Evolutionary conservation across 371 early-diverging fungal species (phyloP).

Genomic region (Mucor velutinosus): DNA sequence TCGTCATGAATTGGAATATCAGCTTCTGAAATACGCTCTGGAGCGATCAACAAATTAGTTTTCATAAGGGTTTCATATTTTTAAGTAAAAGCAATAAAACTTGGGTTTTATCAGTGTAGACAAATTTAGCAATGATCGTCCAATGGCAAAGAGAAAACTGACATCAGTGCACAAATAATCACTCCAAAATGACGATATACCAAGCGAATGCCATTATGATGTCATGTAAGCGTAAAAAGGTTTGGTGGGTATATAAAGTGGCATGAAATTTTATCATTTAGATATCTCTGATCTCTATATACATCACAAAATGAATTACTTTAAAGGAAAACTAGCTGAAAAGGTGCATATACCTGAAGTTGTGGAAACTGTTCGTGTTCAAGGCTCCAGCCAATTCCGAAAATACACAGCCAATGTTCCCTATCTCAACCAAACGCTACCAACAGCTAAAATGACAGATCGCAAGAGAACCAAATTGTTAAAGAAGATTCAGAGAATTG

Average conservation of each 20-base stretch:
- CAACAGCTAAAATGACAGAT: slow-evolving; percentile 24
- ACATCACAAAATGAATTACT: slow-evolving; percentile 24
- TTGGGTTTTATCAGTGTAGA: background rate
- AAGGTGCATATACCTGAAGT: slow-evolving; percentile 24
- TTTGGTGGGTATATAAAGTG: background rate
- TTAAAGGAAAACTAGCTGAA: slow-evolving; percentile 29
- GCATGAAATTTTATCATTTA: background rate
- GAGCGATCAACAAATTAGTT: background rate
- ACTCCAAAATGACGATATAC: background rate
- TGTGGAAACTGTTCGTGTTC: slow-evolving; percentile 24
- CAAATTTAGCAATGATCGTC: background rate
- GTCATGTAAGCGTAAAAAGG: background rate
- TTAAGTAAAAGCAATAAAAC: background rate
- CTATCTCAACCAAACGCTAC: slow-evolving; percentile 34
- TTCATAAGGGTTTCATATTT: background rate
- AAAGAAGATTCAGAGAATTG: slow-evolving; percentile 29
- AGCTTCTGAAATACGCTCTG: background rate
- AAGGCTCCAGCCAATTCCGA: slow-evolving; percentile 19
- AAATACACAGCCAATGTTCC: slow-evolving; percentile 18
- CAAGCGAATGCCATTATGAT: background rate
- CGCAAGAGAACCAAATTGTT: slow-evolving; percentile 26
- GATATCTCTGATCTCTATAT: background rate
- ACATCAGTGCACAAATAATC: background rate
- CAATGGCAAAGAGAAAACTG: background rate
- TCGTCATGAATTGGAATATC: background rate